Percentiles rank a stretch among this genome's conserved stretches.
phyloP scores from a whole-genome alignment of 2,329 filamentous ascomycete genomes.

The Aspergillus sp. region DNA sequence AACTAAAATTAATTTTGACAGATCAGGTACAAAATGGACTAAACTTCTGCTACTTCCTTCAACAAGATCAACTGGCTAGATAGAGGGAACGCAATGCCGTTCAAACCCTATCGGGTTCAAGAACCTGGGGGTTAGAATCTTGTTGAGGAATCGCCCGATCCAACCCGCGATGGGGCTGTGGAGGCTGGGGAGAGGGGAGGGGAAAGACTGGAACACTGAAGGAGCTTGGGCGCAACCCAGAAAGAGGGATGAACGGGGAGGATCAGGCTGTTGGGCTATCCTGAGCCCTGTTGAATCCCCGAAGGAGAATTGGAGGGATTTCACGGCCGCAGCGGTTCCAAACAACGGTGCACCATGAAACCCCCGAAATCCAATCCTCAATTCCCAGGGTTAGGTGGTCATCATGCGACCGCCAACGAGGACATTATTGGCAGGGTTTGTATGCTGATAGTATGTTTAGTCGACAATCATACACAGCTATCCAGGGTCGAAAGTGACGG shows the following conservation, averaged over 20 bases:
- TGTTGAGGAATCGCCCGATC: neutral
- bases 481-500: too few relatives aligned
- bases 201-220: neutral
- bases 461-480: too few relatives aligned
- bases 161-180: neutral
- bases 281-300: neutral
- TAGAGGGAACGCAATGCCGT: neutral
- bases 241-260: neutral
- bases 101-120: neutral
- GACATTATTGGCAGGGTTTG: neutral
- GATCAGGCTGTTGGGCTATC: neutral
- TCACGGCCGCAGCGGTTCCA: neutral
- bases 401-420: neutral
- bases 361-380: neutral
- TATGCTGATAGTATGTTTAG: neutral
- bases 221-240: constrained; percentile 3
- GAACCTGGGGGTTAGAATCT: neutral
- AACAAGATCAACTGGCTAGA: too few relatives aligned
- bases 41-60: neutral
- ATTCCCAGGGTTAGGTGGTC: neutral
- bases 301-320: constrained; percentile 5
- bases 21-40: neutral
- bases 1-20: too few relatives aligned
- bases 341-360: neutral
- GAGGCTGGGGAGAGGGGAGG: neutral